Conservation (phyloP, 2,329 filamentous ascomycete genomes). For the Lasiodiplodia citricola region DNA sequence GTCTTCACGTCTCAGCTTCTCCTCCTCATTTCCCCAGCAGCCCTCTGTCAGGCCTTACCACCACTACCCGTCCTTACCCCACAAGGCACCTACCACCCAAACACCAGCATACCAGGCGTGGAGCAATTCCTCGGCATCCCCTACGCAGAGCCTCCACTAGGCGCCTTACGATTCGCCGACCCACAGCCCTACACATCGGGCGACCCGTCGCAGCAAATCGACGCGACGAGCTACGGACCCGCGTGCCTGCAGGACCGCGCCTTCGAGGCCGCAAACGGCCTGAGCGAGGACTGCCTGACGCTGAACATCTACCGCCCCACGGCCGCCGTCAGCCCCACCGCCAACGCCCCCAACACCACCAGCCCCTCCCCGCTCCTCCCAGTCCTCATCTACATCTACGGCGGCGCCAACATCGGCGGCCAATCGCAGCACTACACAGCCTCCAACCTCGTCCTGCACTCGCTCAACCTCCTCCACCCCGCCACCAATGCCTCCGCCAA, state of each 20-base stretch:
- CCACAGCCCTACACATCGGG: constrained; percentile 36
- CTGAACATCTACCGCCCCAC: constrained; percentile 36
- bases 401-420: constrained; percentile 29
- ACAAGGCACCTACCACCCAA: constrained; percentile 15
- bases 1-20: not conserved
- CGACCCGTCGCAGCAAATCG: constrained; percentile 44
- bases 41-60: not conserved
- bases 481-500: not conserved
- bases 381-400: constrained; percentile 42
- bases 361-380: constrained; percentile 42
- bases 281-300: constrained; percentile 40
- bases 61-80: not conserved
- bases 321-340: constrained; percentile 41
- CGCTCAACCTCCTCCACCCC: constrained; percentile 3
- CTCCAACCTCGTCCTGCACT: constrained; percentile 35
- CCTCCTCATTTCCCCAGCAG: not conserved
- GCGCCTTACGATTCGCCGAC: constrained; percentile 24
- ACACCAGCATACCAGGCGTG: not conserved
- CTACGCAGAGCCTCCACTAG: constrained; percentile 24
- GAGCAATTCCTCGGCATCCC: constrained; percentile 27
- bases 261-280: not conserved
- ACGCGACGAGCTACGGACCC: constrained; percentile 49
- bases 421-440: constrained; percentile 35
- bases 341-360: constrained; percentile 35
- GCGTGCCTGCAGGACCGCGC: constrained; percentile 49